phyloP scores from a whole-genome alignment of 331 rosid genomes.

The Cydonia oblonga region DNA sequence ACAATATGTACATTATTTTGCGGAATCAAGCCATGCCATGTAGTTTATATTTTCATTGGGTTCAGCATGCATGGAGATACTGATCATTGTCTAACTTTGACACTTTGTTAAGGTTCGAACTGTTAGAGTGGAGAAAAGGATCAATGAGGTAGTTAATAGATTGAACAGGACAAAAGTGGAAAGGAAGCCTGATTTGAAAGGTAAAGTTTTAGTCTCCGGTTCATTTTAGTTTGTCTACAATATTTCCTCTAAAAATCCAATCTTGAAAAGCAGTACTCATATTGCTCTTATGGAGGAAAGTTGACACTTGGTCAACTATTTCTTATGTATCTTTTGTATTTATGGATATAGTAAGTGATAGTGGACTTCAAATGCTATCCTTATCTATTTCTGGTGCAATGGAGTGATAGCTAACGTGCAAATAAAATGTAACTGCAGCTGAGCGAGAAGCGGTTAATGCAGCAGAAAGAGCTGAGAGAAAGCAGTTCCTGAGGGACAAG shows the following conservation, averaged over 20 bases:
- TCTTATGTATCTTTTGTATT: not conserved
- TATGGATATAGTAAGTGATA: not conserved
- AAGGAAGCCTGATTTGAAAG: constrained; percentile 89
- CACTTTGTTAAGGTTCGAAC: constrained; percentile 61
- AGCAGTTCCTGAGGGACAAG: constrained; percentile 66
- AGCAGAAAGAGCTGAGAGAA: constrained; percentile 92
- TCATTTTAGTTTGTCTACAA: not conserved
- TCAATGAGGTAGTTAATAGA: constrained; percentile 80
- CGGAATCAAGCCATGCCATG: not conserved
- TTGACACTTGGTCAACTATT: not conserved
- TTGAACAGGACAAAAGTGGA: constrained; percentile 89
- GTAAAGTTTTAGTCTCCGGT: constrained; percentile 26
- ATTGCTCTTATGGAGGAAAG: not conserved
- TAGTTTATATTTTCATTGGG: not conserved
- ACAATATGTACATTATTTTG: not conserved
- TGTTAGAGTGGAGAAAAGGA: constrained; percentile 85
- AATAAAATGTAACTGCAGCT: constrained; percentile 36
- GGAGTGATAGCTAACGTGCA: not conserved
- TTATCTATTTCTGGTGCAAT: not conserved
- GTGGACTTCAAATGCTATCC: not conserved
- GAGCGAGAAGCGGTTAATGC: constrained; percentile 90
- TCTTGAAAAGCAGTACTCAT: not conserved
- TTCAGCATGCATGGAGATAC: constrained; percentile 10
- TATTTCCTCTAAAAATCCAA: not conserved
- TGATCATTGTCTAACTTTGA: constrained; percentile 7